These are phyloP conservation scores for Aureobasidium sp. DNA, from an alignment of 2,329 filamentous ascomycete species.

Conservation along the genomic window DNA sequence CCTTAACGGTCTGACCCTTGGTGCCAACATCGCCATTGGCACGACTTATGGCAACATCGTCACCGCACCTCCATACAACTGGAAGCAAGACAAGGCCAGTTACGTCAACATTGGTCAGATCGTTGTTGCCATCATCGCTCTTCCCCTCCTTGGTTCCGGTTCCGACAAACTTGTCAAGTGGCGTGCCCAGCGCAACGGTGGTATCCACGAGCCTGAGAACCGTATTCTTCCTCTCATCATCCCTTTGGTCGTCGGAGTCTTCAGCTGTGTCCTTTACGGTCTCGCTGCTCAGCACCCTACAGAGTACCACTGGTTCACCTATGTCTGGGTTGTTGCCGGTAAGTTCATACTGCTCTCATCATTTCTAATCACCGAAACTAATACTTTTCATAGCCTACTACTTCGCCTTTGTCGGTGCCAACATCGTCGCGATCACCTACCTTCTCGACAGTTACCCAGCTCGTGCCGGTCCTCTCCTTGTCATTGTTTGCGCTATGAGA, in stretches of 20 bases:
- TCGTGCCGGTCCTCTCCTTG: conserved; percentile 46
- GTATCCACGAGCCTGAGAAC: conserved; percentile 48
- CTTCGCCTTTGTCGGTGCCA: conserved; percentile 46
- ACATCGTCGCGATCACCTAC: conserved; percentile 52
- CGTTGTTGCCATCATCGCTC: conserved; percentile 40
- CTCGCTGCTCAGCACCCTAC: conserved; percentile 34
- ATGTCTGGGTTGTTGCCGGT: conserved; percentile 27
- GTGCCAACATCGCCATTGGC: conserved; percentile 48
- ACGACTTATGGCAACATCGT: conserved; percentile 46
- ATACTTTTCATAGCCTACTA: conserved; percentile 27
- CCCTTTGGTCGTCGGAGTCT: conserved; percentile 42
- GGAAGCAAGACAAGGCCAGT: conserved; percentile 36
- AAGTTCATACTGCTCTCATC: background rate
- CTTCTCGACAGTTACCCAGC: conserved; percentile 51
- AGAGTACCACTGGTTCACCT: conserved; percentile 30
- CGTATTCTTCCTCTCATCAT: conserved; percentile 41
- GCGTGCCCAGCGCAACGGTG: conserved; percentile 40
- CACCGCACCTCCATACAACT: conserved; percentile 39
- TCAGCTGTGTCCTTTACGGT: conserved; percentile 46
- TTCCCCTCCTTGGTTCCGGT: conserved; percentile 44
- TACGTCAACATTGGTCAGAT: conserved; percentile 49
- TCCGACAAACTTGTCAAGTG: conserved; percentile 43
- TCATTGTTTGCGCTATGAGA: conserved; percentile 52
- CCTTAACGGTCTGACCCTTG: conserved; percentile 45
- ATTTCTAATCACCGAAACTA: background rate